Evolutionary conservation across 2,329 filamentous ascomycete genomes (phyloP), one percentile per base, ranked within the genome.

Genomic region (Orbilia ellipsospora): DNA sequence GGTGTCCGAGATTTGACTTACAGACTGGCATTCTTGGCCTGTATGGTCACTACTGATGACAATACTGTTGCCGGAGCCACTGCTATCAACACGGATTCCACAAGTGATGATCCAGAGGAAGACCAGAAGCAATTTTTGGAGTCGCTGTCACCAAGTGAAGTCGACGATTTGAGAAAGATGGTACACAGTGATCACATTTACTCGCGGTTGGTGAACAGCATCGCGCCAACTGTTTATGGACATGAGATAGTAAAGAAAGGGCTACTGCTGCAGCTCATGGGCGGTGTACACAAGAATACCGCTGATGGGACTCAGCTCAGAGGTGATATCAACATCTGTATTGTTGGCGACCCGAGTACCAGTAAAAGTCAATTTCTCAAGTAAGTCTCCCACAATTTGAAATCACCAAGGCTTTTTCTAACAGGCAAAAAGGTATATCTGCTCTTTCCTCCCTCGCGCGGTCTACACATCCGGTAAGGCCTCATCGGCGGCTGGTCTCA

Each of bases 241-340:
- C 95, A 99, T 81, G 93, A 95, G 77, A 93, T 97, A 69, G 94
- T 99, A 81, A 99, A 99, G 85, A 99, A 99, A 83, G 95, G 95
- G 31, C 85, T 99, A 23, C 87, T 99, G 6, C 86, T 99, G 50
- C 95, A 99, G 82, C 86, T 99, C 55, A 93, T 99, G 88, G 92
- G 93, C n/a, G 95, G 95, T 85, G 92, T 99, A 1, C 89, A 90
- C 83, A 99, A 99, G 83, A 88, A 88, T 20, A 99, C 95, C 0
- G 88, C 93, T 0, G 95, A 99, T 83, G 94, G 93, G 77, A 97
- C 99, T 93, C 89, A 94, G 77, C 87, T 99, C 51, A 90, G 95
- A 87, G 95, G 95, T 79, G 95, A 99, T 81, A 94, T 99, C 85
- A 99, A 99, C 84, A 96, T 99, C 77, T 99, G 95, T 83, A 92